A percentile compares a stretch with the other conserved stretches of the same genome.
These are phyloP conservation scores for Paragyromitra xinjiangensis DNA, from an alignment of 495 filamentous ascomycete species.

Conservation along the genomic window DNA sequence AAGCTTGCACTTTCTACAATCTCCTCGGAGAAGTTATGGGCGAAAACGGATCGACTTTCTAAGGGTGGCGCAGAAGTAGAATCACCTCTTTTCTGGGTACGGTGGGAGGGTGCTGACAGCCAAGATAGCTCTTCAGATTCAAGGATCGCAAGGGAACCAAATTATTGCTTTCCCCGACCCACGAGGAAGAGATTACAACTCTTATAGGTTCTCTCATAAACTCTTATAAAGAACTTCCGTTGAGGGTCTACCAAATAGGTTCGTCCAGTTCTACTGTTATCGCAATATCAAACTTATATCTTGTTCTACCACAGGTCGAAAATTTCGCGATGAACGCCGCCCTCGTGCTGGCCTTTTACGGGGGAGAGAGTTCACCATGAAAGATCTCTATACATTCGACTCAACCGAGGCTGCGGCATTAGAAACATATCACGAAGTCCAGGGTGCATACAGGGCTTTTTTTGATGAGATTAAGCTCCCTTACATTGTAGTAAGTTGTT, in stretches of 20 bases:
- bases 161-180: slow-evolving; percentile 87
- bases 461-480: slow-evolving; percentile 87
- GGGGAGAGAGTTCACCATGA: slow-evolving; percentile 96
- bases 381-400: slow-evolving; percentile 98
- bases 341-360: slow-evolving; percentile 88
- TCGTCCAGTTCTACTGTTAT: slow-evolving; percentile 52
- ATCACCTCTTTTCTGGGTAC: background rate
- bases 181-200: slow-evolving; percentile 93
- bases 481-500: slow-evolving; percentile 66
- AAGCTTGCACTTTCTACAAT: slow-evolving; percentile 88
- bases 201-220: slow-evolving; percentile 77
- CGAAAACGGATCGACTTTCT: slow-evolving; percentile 70
- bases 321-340: slow-evolving; percentile 91
- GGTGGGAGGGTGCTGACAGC: background rate
- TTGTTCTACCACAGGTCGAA: slow-evolving; percentile 69
- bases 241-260: slow-evolving; percentile 92
- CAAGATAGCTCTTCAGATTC: slow-evolving; percentile 76
- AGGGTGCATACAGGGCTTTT: slow-evolving; percentile 72
- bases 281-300: slow-evolving; percentile 24
- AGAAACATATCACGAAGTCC: slow-evolving; percentile 78
- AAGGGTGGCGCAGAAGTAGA: slow-evolving; percentile 68
- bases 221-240: slow-evolving; percentile 85
- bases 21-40: slow-evolving; percentile 85
- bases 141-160: slow-evolving; percentile 78
- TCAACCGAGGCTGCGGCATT: slow-evolving; percentile 69